A percentile compares a stretch with the other conserved stretches of the same genome.
These are phyloP conservation scores for Geranium incanum DNA, from an alignment of 441 rosid species.

Conservation along the genomic window DNA sequence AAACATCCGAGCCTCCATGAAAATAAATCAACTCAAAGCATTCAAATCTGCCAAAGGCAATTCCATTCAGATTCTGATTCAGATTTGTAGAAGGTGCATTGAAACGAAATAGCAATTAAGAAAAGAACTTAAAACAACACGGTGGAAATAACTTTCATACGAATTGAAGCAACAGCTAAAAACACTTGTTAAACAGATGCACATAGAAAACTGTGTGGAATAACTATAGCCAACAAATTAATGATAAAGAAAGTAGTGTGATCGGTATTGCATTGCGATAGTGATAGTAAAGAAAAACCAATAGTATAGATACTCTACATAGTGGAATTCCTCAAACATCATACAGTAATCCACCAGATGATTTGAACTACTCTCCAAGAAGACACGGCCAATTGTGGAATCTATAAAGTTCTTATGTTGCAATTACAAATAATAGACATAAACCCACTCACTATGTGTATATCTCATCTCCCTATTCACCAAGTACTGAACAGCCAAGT, in stretches of 20 bases:
- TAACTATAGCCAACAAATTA: not conserved
- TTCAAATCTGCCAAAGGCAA: not conserved
- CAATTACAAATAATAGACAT: not conserved
- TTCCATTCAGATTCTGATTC: not conserved
- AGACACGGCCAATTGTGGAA: not conserved
- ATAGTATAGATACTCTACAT: not conserved
- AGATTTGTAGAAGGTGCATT: not conserved
- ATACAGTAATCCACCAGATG: not conserved
- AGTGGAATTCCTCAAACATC: not conserved
- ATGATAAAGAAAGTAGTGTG: conserved; percentile 1
- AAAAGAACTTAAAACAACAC: not conserved
- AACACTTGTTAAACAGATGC: not conserved
- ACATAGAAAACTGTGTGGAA: not conserved
- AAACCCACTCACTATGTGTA: too few relatives aligned
- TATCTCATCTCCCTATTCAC: too few relatives aligned
- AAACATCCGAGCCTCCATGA: not conserved
- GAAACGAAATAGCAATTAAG: not conserved
- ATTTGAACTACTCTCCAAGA: not conserved
- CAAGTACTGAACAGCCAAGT: not conserved
- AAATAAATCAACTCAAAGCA: not conserved
- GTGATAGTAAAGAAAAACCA: not conserved
- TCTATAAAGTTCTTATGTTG: not conserved
- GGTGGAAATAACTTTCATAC: not conserved
- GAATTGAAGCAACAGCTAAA: not conserved
- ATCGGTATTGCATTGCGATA: not conserved